Base-by-base conservation (phyloP, 1,139 yeast genomes). In the Sugiyamaella castrensis region DNA sequence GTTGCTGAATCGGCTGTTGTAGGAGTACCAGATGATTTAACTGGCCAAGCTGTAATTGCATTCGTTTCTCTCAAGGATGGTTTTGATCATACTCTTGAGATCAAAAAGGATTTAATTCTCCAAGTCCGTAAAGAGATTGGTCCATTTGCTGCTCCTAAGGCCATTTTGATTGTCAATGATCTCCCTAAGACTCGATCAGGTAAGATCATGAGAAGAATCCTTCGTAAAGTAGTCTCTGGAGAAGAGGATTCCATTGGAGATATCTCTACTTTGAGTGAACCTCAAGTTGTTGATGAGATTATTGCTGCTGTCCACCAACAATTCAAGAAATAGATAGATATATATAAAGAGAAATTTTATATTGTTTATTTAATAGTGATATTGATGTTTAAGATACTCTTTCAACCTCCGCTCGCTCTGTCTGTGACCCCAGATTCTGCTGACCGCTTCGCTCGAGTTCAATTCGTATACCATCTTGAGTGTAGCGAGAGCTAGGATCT, bases 111-210 rank as follows among this genome's bases (percentile, higher is more conserved):
- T 63, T 80, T 94, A 61, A 75, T 89, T 52, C 71, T 91, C 71
- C 89, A 84, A 63, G 97, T 92, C 46, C 84, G 98, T 75, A 84
- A 85, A 67, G 88, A 84, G 66, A 92, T 92, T 68, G 98, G 98
- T 49, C 98, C 98, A 50, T 92, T 92, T 72, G 98, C 98, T 39
- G 95, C 98, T 51, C 98, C 98, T 69, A 91, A 91, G 74, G 76
- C 86, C 40, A 91, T 91, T 50, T 81, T 91, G 56, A 75, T 89
- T 55, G 96, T 92, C 50, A 80, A 78, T 52, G 98, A 92, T 66
- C 80, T 92, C 70, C 98, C 98, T 71, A 91, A 89, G 80, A 92
- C 98, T 32, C 82, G 98, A 75, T 88, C 96, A 29, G 98, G 98
- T 64, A 92, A 92, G 80, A 91, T 92, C 69, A 91, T 92, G 96